These are phyloP conservation scores for Maudiozyma saulgeensis DNA, from an alignment of 805 yeast species.

Conservation along the genomic window DNA sequence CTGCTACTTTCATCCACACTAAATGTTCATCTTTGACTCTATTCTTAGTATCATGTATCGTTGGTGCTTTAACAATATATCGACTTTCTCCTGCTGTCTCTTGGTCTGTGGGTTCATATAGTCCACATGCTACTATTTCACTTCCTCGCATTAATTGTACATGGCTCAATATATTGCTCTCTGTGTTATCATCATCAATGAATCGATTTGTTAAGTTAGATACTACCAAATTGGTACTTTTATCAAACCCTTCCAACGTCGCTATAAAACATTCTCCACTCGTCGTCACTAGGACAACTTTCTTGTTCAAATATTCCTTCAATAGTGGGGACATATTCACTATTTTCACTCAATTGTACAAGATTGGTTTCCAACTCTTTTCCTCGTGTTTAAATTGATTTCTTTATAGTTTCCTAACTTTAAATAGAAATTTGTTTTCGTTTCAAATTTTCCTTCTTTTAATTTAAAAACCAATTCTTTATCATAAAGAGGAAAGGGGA, in stretches of 20 bases:
- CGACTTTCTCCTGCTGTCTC: not conserved
- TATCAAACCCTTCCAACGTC: slow-evolving; percentile 51
- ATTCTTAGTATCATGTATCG: slow-evolving; percentile 21
- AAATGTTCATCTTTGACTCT: slow-evolving; percentile 18
- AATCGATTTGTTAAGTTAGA: not conserved
- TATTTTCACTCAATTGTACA: no score
- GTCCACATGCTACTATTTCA: slow-evolving; percentile 26
- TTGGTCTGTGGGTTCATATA: slow-evolving; percentile 10
- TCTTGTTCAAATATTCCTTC: slow-evolving; percentile 31
- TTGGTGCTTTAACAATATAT: slow-evolving; percentile 8
- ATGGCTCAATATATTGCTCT: slow-evolving; percentile 2
- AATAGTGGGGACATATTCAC: slow-evolving; percentile 23
- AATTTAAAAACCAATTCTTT: not conserved
- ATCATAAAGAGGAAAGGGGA: no score
- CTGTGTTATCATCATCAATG: not conserved
- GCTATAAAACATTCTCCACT: slow-evolving; percentile 47
- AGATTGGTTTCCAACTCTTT: no score
- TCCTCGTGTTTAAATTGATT: no score
- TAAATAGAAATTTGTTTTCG: slow-evolving; percentile 2
- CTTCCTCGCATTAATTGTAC: slow-evolving; percentile 25
- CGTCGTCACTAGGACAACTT: slow-evolving; percentile 46
- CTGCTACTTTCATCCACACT: slow-evolving; percentile 21
- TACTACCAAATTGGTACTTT: slow-evolving; percentile 46
- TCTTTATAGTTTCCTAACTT: no score
- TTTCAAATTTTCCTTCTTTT: not conserved